Conservation (phyloP, 2,329 filamentous ascomycete species). For the Akanthomyces uredinophilus region DNA sequence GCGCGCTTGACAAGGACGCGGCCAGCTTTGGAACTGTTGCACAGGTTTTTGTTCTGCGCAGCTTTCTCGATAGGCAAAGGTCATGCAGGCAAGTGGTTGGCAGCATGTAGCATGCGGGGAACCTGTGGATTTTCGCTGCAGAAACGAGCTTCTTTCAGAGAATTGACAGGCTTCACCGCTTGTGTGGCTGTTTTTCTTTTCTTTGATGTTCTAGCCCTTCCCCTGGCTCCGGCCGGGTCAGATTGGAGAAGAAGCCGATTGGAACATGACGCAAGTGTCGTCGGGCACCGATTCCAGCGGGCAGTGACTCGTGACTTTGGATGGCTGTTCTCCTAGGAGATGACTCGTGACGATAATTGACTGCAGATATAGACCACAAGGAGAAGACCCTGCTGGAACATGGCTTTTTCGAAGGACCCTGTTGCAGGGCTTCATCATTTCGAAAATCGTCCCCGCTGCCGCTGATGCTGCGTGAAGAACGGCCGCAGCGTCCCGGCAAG, state of each 20-base stretch:
- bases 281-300: constrained; percentile 3
- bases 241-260: constrained; percentile 1
- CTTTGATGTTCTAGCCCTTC: constrained; percentile 1
- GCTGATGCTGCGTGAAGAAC: not conserved
- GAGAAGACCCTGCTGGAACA: not conserved
- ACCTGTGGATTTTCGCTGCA: constrained; percentile 10
- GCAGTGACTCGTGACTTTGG: not conserved
- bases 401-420: not conserved
- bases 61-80: not conserved
- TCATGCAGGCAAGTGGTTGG: not conserved
- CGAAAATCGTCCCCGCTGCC: not conserved
- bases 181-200: not conserved
- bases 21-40: not conserved
- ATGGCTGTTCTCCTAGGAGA: not conserved
- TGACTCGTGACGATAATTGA: not conserved
- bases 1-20: not conserved
- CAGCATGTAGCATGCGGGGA: not conserved
- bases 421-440: not conserved
- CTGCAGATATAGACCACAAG: not conserved
- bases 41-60: not conserved
- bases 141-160: not conserved
- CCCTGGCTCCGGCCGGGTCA: not conserved
- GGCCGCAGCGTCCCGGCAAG: not conserved
- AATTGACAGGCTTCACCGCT: constrained; percentile 3
- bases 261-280: not conserved